Evolutionary conservation across 2,329 filamentous ascomycete species (phyloP).

Genomic region (Scytalidium lignicola): DNA sequence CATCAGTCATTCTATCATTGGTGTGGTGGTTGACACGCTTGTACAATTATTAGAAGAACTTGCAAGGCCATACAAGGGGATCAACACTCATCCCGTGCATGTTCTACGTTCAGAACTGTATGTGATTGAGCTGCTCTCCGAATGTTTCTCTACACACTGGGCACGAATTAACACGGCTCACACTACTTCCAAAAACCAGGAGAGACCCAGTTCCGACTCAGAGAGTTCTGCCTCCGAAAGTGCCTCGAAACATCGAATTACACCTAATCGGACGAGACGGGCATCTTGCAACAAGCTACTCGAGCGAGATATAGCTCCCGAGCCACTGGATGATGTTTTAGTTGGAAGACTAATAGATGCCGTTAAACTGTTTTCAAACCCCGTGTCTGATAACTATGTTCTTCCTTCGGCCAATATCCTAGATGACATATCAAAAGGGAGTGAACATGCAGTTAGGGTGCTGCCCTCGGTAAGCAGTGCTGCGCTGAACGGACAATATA

Average conservation of each 20-base stretch:
- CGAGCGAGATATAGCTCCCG: constrained; percentile 18
- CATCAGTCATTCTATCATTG: constrained; percentile 50
- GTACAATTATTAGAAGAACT: constrained; percentile 55
- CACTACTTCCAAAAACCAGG: constrained; percentile 8
- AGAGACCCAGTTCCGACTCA: constrained; percentile 16
- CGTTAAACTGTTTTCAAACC: constrained; percentile 52
- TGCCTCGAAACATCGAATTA: constrained; percentile 4
- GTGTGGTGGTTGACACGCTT: constrained; percentile 51
- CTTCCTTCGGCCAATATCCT: constrained; percentile 53
- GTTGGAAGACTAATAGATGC: constrained; percentile 51
- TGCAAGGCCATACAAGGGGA: constrained; percentile 45
- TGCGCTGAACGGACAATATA: constrained; percentile 3
- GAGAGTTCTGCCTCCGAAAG: constrained; percentile 16
- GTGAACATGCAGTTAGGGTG: neutral
- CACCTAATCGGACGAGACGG: constrained; percentile 14
- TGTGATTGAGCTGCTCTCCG: constrained; percentile 56
- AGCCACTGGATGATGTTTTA: constrained; percentile 42
- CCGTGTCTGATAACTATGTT: constrained; percentile 51
- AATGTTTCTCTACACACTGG: constrained; percentile 62
- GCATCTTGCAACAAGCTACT: constrained; percentile 20
- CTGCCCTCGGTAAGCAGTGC: neutral
- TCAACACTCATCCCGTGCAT: constrained; percentile 51
- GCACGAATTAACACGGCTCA: constrained; percentile 33
- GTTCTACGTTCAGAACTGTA: constrained; percentile 61
- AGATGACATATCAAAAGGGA: constrained; percentile 35